Conservation (phyloP, 371 early-diverging fungal genomes). For the Rhizopus arrhizus region DNA sequence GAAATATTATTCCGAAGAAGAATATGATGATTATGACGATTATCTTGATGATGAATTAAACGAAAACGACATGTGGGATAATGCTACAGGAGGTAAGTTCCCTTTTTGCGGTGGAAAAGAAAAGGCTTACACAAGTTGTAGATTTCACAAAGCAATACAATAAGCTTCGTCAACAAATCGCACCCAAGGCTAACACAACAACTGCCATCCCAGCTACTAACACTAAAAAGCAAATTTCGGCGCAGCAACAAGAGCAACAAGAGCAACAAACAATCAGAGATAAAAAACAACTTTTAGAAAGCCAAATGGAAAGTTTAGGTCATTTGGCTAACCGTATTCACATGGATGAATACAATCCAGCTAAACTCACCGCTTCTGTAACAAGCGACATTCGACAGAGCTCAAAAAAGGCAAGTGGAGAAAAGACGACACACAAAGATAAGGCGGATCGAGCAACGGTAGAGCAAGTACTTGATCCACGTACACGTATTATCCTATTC, state of each 20-base stretch:
- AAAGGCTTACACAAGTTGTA: conserved; percentile 16
- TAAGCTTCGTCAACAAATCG: conserved; percentile 68
- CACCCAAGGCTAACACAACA: conserved; percentile 30
- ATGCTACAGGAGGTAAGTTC: conserved; percentile 48
- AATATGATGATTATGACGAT: conserved; percentile 50
- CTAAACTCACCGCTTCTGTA: conserved; percentile 46
- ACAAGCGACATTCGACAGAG: conserved; percentile 65
- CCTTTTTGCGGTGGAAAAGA: not conserved
- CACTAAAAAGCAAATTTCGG: conserved; percentile 14
- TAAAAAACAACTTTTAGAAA: conserved; percentile 46
- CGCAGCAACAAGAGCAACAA: not conserved
- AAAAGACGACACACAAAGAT: conserved; percentile 70
- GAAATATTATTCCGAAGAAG: conserved; percentile 16
- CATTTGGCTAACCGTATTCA: conserved; percentile 68
- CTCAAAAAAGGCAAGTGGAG: conserved; percentile 82
- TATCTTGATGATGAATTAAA: conserved; percentile 65
- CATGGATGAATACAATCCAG: conserved; percentile 54
- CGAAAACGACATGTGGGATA: conserved; percentile 65
- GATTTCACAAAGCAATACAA: conserved; percentile 96
- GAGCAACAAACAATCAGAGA: conserved; percentile 18
- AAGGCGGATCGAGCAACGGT: conserved; percentile 97
- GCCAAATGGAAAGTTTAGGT: conserved; percentile 61
- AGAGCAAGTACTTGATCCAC: conserved; percentile 98
- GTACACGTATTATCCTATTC: conserved; percentile 95
- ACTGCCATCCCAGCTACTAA: conserved; percentile 42